phyloP scores from a whole-genome alignment of 371 early-diverging fungal species.

The Rhizopus delemar region DNA sequence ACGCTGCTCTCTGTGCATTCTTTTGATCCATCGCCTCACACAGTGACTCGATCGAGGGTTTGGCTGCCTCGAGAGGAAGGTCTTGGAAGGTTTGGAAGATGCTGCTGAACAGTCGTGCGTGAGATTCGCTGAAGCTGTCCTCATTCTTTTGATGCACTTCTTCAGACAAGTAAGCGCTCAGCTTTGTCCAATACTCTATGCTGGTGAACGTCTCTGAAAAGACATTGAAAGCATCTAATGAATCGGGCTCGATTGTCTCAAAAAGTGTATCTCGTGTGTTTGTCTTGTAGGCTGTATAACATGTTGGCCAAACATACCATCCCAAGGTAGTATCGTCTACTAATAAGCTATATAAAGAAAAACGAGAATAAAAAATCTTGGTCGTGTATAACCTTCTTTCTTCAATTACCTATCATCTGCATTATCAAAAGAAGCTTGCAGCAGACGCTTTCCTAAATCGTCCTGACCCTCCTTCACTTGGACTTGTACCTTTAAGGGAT shows the following conservation, averaged over 20 bases:
- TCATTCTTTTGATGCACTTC: conserved; percentile 63
- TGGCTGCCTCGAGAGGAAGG: conserved; percentile 52
- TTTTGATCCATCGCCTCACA: conserved; percentile 62
- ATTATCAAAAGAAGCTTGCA: conserved; percentile 14
- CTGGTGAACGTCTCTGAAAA: conserved; percentile 52
- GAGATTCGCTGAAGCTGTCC: conserved; percentile 58
- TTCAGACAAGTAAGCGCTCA: conserved; percentile 60
- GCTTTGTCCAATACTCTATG: conserved; percentile 57
- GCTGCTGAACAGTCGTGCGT: conserved; percentile 66
- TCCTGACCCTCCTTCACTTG: conserved; percentile 1
- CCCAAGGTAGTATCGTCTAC: conserved; percentile 62
- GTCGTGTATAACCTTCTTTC: background rate
- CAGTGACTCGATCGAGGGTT: conserved; percentile 52
- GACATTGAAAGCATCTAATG: conserved; percentile 53
- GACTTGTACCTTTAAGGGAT: conserved; percentile 49
- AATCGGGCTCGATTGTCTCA: conserved; percentile 48
- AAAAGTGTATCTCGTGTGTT: conserved; percentile 31
- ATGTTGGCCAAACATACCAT: conserved; percentile 78
- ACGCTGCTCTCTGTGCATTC: conserved; percentile 75
- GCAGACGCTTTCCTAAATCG: background rate
- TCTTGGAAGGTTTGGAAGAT: conserved; percentile 71
- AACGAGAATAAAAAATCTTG: background rate
- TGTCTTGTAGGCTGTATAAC: conserved; percentile 54
- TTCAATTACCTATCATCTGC: too few relatives aligned
- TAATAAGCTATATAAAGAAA: conserved; percentile 32